Evolutionary conservation across 306 rosid species (phyloP), one percentile per base, ranked within the genome.

Genomic region (Vigna trinervia): DNA sequence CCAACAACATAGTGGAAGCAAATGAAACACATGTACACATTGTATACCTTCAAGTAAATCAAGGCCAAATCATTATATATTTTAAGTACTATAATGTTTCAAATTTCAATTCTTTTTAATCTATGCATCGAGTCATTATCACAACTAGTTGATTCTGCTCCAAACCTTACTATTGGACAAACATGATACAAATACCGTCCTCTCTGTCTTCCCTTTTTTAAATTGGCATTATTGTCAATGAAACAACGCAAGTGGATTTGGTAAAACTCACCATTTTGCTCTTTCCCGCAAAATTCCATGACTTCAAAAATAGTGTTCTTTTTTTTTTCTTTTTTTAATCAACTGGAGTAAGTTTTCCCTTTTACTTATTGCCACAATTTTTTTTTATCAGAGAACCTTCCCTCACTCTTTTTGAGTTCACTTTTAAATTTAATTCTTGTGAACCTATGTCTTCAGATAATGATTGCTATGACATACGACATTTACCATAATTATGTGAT

Each of bases 311-410:
- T 9, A 11, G 5, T 19, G 45, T 52, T 22, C 22, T 1, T 30
- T 11, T 32, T 28, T 28, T 2, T 28, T 28, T 2, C 0, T 28
- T 3, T 32, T 34, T 34, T 34, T 36, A 43, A 6, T 54, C 43
- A 60, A 6, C 3, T 39, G 45, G 2, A 39, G 22, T 0, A 75
- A 45, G 0, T 22, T 50, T 1, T 63, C n/a, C 5, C 4, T 60
- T 71, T 84, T 12, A 75, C 67, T 10, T n/a, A 23, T 26, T 43
- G 59, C 75, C 76, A 19, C 78, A 79, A 48, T 0, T 8, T 41
- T 51, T 79, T 8, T 69, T 26, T 26, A 66, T 7, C 19, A 36
- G 0, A 22, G 62, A 12, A 9, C 48, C 41, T 56, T 39, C 57
- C 84, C 72, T 51, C 39, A 41, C 22, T 72, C 69, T 67, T 65